A percentile compares a stretch with the other conserved stretches of the same genome.
These are phyloP conservation scores for Fagopyrum homotropicum DNA, from an alignment of 148 eudicot species.

Conservation along the genomic window DNA sequence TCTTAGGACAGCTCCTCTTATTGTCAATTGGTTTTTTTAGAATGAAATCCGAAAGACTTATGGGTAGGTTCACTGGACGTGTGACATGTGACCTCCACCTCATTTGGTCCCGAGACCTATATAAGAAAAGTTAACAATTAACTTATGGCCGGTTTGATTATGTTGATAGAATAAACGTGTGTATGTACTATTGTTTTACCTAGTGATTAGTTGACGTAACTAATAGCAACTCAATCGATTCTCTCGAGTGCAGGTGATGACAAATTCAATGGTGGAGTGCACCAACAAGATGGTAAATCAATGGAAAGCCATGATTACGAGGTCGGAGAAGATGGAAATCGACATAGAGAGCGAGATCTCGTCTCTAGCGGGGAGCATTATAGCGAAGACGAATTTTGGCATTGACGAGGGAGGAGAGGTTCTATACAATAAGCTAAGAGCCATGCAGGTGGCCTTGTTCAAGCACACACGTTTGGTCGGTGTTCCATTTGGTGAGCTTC, in stretches of 20 bases:
- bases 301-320: slow-evolving; percentile 36
- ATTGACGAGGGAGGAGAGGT: slow-evolving; percentile 38
- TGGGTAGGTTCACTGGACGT: too few species aligned
- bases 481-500: slow-evolving; percentile 60
- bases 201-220: too few species aligned
- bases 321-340: slow-evolving; percentile 37
- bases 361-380: slow-evolving; percentile 65
- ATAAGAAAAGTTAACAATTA: too few species aligned
- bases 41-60: too few species aligned
- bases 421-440: slow-evolving; percentile 51
- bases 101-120: too few species aligned
- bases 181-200: too few species aligned
- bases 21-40: too few species aligned
- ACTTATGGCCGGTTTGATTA: too few species aligned
- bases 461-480: slow-evolving; percentile 70
- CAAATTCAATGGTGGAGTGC: slow-evolving; percentile 68
- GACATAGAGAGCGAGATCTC: slow-evolving; percentile 74
- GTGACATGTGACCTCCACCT: too few species aligned
- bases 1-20: too few species aligned
- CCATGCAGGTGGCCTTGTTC: slow-evolving; percentile 61
- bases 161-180: too few species aligned
- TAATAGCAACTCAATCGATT: too few species aligned
- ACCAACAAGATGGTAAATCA: slow-evolving; percentile 50
- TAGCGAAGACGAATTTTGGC: slow-evolving; percentile 81
- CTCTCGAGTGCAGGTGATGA: slow-evolving; percentile 49